Base-by-base conservation (phyloP, 2,329 filamentous ascomycete genomes). In the Emydomyces testavorans region DNA sequence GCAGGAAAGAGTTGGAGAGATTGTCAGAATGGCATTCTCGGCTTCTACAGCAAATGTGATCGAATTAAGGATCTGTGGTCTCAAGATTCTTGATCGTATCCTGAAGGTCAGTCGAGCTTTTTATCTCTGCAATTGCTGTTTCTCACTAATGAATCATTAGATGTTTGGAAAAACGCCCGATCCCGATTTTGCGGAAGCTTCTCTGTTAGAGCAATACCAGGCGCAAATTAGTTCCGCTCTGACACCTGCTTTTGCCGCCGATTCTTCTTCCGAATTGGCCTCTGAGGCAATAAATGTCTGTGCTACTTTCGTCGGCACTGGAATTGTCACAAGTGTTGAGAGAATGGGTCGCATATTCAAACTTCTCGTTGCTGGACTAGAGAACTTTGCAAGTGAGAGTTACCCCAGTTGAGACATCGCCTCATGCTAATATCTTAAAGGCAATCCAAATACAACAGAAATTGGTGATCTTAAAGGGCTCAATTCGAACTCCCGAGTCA, bases 291-390 rank as follows among this genome's bases (percentile, higher is more conserved):
- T 98, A 54, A 94, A 94, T 58, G 92, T 98, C 5, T 98, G 92
- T 60, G 92, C 90, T n/a, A 88, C 85, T 1, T 98, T 98, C 66
- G 93, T 98, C 59, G 85, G 90, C 0, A 95, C 90, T 0, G 92
- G 92, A 11, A 96, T 98, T 48, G 92, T 98, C 6, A 95, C 88
- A 0, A 92, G 96, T 64, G 80, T 96, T 6, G 93, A 98, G 56
- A 80, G 92, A n/a, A 98, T 98, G 92, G 92, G 92, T 18, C 83
- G 92, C 49, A 98, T 98, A 46, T 75, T 98, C 49, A 96, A 95
- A 68, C 83, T 94, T 1, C 75, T 98, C 1, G 85, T 95, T 4
- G 82, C 83, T 36, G 89, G 89, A 0, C 74, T 98, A 1, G 90
- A 96, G 59, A 94, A 90, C 65, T 94, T 96, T 60, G 86, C 86